A percentile compares a stretch with the other conserved stretches of the same genome.
Conservation (phyloP, 2,329 filamentous ascomycete species). For the Ploettnerulaceae sp. region DNA sequence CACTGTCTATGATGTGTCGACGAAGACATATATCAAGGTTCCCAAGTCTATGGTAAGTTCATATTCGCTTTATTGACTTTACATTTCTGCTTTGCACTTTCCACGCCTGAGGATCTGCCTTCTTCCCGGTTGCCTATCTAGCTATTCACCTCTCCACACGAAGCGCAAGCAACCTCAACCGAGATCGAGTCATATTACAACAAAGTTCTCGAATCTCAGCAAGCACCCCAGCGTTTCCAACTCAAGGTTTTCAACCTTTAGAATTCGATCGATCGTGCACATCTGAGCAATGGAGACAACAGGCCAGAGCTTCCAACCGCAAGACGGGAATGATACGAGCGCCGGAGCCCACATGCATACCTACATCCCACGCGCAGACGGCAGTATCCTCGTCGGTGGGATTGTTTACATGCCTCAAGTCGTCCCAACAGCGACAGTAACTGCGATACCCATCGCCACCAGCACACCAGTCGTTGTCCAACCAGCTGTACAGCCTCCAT, state of each 20-base stretch:
- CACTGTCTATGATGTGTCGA: slow-evolving; percentile 18
- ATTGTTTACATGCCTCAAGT: slow-evolving; percentile 16
- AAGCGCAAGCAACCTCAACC: not conserved
- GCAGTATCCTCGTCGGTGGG: slow-evolving; percentile 23
- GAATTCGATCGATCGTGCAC: not conserved
- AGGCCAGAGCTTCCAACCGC: slow-evolving; percentile 54
- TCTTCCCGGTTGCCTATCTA: not conserved
- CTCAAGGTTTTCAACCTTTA: too few species aligned
- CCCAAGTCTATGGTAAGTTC: slow-evolving; percentile 8
- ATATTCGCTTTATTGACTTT: not conserved
- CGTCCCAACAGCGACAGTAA: not conserved
- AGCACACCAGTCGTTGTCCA: slow-evolving; percentile 6
- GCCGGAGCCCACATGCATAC: slow-evolving; percentile 51
- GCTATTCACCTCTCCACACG: not conserved
- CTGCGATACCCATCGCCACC: not conserved
- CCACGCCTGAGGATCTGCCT: too few species aligned
- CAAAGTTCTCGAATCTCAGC: not conserved
- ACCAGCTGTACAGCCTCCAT: slow-evolving; percentile 13
- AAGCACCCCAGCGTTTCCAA: too few species aligned
- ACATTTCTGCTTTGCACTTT: not conserved
- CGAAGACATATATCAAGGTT: slow-evolving; percentile 16
- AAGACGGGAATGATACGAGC: slow-evolving; percentile 50
- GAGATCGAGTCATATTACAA: not conserved
- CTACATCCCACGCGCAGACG: slow-evolving; percentile 45
- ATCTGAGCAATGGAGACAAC: slow-evolving; percentile 1